A percentile compares a stretch with the other conserved stretches of the same genome.
phyloP scores from a whole-genome alignment of 1,139 yeast genomes.

The Debaryomycetaceae sp. region DNA sequence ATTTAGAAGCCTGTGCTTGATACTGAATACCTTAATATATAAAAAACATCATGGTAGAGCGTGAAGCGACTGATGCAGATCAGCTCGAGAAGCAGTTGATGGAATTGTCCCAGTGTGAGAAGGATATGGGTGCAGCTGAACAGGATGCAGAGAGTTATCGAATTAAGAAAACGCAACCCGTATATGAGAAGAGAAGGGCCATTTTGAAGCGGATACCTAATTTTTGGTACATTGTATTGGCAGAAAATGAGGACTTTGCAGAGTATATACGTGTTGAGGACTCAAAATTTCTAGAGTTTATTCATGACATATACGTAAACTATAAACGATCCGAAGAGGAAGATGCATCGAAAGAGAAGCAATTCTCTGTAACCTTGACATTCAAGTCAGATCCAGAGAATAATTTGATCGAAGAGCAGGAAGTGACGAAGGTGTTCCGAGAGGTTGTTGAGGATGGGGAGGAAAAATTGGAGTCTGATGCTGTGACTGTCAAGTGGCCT shows the following conservation, averaged over 20 bases:
- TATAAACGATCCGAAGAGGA: slow-evolving; percentile 38
- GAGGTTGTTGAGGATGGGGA: slow-evolving; percentile 46
- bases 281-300: slow-evolving; percentile 60
- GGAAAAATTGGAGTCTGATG: slow-evolving; percentile 48
- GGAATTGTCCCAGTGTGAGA: slow-evolving; percentile 53
- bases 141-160: slow-evolving; percentile 51
- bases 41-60: slow-evolving; percentile 5
- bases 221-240: slow-evolving; percentile 74
- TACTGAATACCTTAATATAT: too few relatives aligned
- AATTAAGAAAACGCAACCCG: slow-evolving; percentile 45
- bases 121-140: slow-evolving; percentile 53
- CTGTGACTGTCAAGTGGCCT: slow-evolving; percentile 61
- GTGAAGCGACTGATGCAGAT: slow-evolving; percentile 1
- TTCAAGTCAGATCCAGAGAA: slow-evolving; percentile 37
- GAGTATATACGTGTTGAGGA: slow-evolving; percentile 67
- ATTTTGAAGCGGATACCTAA: slow-evolving; percentile 51
- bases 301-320: slow-evolving; percentile 53
- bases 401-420: slow-evolving; percentile 46
- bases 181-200: slow-evolving; percentile 48
- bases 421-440: slow-evolving; percentile 50
- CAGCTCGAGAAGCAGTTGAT: slow-evolving; percentile 14
- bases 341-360: slow-evolving; percentile 34
- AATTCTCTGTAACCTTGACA: slow-evolving; percentile 54
- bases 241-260: slow-evolving; percentile 73
- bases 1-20: too few relatives aligned